Evolutionary conservation across 306 rosid genomes (phyloP).

Genomic region (Coriaria nepalensis): DNA sequence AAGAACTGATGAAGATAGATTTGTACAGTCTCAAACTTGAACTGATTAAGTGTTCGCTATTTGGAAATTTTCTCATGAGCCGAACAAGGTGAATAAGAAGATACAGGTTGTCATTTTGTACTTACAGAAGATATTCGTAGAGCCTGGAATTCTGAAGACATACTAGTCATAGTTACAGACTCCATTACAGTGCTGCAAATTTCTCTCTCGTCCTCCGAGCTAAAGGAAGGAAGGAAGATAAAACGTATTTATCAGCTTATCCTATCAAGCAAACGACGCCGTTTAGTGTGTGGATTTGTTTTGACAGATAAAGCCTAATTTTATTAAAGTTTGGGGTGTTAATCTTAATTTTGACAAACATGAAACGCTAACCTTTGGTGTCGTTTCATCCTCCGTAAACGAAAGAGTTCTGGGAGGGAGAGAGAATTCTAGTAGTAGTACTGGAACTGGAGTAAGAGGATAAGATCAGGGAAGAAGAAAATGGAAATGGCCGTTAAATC

Average conservation of each 20-base stretch:
- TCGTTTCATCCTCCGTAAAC: too few relatives aligned
- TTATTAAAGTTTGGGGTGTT: too few relatives aligned
- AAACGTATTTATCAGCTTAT: too few relatives aligned
- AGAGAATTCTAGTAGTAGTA: neutral
- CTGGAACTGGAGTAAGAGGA: neutral
- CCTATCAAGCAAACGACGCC: too few relatives aligned
- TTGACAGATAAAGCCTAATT: too few relatives aligned
- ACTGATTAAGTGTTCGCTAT: neutral
- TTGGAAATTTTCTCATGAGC: neutral
- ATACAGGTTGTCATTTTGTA: neutral
- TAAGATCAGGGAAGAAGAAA: constrained; percentile 8
- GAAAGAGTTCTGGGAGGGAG: too few relatives aligned
- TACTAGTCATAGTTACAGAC: constrained; percentile 1
- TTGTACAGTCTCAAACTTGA: neutral
- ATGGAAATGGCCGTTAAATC: constrained; percentile 37
- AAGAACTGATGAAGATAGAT: neutral
- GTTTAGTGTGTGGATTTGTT: too few relatives aligned
- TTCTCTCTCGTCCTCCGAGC: too few relatives aligned
- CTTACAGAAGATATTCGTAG: constrained; percentile 4
- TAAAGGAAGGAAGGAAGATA: too few relatives aligned
- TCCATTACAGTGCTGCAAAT: neutral
- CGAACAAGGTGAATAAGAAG: neutral
- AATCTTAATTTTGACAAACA: too few relatives aligned
- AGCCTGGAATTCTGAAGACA: neutral
- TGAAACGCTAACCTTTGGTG: too few relatives aligned